Percentiles rank a stretch among this genome's conserved stretches.
Conservation (phyloP, 345 rosid species). For the Physaria fendleri region DNA sequence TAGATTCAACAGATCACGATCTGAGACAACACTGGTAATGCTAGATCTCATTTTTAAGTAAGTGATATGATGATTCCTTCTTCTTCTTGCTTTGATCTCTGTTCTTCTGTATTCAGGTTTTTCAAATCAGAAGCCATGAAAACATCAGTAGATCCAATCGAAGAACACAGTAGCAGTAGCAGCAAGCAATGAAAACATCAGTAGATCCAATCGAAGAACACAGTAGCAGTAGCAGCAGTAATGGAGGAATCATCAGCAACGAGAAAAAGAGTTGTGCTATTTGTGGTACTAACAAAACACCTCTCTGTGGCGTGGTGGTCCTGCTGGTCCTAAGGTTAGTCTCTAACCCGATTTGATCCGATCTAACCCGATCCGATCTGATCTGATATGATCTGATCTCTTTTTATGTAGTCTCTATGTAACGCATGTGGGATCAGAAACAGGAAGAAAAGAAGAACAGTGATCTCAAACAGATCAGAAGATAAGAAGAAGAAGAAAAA, state of each 20-base stretch:
- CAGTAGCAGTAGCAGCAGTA: slow-evolving; percentile 9
- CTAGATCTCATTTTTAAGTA: slow-evolving; percentile 46
- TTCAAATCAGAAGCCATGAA: too few species aligned
- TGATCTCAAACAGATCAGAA: slow-evolving; percentile 38
- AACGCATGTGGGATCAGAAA: slow-evolving; percentile 98
- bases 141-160: slow-evolving; percentile 22
- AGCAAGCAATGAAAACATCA: slow-evolving; percentile 20
- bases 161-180: slow-evolving; percentile 24
- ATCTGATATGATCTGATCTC: neutral
- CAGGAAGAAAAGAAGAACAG: slow-evolving; percentile 73
- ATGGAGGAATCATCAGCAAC: slow-evolving; percentile 19
- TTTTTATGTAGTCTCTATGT: slow-evolving; percentile 61
- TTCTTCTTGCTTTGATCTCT: neutral
- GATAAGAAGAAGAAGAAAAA: slow-evolving; percentile 43
- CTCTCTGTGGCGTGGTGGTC: slow-evolving; percentile 89
- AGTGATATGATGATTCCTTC: slow-evolving; percentile 31
- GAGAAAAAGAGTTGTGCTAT: slow-evolving; percentile 51
- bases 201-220: slow-evolving; percentile 27
- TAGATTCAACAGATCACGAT: slow-evolving; percentile 6
- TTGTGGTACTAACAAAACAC: slow-evolving; percentile 73
- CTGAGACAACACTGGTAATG: slow-evolving; percentile 28
- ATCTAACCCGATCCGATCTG: neutral
- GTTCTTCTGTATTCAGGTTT: too few species aligned
- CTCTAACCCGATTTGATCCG: neutral
- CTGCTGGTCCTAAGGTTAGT: slow-evolving; percentile 72